Evolutionary conservation across 106 monocot species (phyloP).

Genomic region (Platanthera guangdongensis): DNA sequence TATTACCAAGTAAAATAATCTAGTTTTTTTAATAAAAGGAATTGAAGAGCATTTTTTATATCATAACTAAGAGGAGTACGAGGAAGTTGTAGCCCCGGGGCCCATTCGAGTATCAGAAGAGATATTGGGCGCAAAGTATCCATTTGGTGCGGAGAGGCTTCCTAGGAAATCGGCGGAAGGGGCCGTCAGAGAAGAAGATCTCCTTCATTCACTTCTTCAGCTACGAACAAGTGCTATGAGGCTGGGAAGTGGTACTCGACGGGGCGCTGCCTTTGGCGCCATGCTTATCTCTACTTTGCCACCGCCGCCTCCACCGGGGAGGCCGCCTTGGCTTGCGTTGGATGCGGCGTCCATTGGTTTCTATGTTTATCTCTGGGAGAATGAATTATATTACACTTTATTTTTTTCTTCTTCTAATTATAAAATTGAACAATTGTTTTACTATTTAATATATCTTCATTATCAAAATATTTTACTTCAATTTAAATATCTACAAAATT

Average conservation of each 20-base stretch:
- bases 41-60: no score
- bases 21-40: no score
- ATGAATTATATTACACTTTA: conserved; percentile 25
- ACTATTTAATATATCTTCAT: no score
- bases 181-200: conserved; percentile 93
- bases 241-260: conserved; percentile 34
- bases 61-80: no score
- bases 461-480: no score
- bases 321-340: neutral
- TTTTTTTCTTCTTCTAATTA: no score
- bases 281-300: neutral
- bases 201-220: conserved; percentile 67
- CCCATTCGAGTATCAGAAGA: conserved; percentile 74
- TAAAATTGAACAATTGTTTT: no score
- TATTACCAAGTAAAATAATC: no score
- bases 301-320: conserved; percentile 11
- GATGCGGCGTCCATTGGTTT: neutral
- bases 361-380: neutral
- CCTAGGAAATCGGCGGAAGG: conserved; percentile 64
- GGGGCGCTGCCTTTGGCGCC: neutral
- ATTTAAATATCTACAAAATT: no score
- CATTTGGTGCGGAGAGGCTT: conserved; percentile 27
- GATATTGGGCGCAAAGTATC: conserved; percentile 42
- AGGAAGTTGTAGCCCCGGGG: neutral
- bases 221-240: conserved; percentile 35